Base-by-base conservation (phyloP, 768 basidiomycete species). In the Tylopilus plumbeoviolaceoides region DNA sequence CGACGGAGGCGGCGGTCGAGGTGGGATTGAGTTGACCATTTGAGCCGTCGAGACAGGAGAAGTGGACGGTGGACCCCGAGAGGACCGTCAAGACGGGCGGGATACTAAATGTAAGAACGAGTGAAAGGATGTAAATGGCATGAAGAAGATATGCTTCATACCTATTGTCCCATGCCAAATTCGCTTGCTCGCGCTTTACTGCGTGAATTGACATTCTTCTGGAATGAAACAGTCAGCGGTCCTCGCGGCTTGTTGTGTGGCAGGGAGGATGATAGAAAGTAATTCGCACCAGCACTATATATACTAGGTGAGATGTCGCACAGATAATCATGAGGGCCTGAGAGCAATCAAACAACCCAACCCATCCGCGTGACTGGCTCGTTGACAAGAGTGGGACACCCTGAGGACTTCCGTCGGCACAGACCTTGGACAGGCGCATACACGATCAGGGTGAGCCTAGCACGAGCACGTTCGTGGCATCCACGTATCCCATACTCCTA, bases 121-220 rank as follows among this genome's bases (percentile, higher is more conserved):
- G 17, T 35, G 20, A 20, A 30, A 2, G 28, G 28, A 30, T 7
- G 28, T 30, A 30, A 44, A 25, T 11, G 31, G 18, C 7, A 36
- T 15, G 42, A 21, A 18, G 25, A n/a, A 11, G 50, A 7, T 1
- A 47, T 6, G 20, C 31, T 4, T 30, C 63, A 35, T 56, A 81
- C 83, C 78, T 81, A 54, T 82, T 79, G 58, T 83, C 81, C 80
- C 82, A 84, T 47, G 77, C 78, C 4, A 83, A 72, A 63, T 84
- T 80, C 35, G 66, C 72, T 53, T 82, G 79, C 5, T 73, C 63
- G 27, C 79, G 77, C 56, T 76, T 76, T 53, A 84, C 71, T 42
- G 76, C 63, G 64, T 85, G 82, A 50, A 84, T 80, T 25, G 81
- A 78, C 75, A 72, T 72, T 23, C 35, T 36, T 14, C 35, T 36